phyloP scores from a whole-genome alignment of 345 rosid species.

The Ailanthus altissimus region DNA sequence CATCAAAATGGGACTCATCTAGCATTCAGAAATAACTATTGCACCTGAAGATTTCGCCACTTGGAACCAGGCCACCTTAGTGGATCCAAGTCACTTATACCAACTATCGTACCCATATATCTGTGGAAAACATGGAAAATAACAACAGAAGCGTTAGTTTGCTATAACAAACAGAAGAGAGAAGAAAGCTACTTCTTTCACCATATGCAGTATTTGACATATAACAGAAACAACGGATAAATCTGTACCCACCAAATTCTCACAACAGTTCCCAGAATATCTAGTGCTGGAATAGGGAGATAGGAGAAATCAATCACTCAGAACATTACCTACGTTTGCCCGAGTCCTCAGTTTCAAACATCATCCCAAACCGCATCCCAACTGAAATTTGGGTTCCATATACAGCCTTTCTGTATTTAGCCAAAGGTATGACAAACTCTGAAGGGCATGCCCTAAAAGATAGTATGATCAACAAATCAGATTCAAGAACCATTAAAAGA shows the following conservation, averaged over 20 bases:
- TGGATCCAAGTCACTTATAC: slow-evolving; percentile 83
- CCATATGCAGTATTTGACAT: background rate
- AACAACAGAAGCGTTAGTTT: background rate
- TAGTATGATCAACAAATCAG: background rate
- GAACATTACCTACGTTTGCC: slow-evolving; percentile 77
- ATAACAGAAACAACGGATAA: background rate
- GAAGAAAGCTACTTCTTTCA: background rate
- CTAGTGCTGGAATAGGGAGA: slow-evolving; percentile 5
- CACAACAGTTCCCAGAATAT: background rate
- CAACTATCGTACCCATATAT: slow-evolving; percentile 96
- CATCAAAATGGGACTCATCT: background rate
- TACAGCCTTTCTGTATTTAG: slow-evolving; percentile 78
- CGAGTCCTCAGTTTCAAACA: slow-evolving; percentile 98
- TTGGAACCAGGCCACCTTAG: slow-evolving; percentile 97
- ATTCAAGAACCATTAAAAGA: background rate
- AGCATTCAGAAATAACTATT: slow-evolving; percentile 15
- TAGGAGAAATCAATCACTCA: background rate
- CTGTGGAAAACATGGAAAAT: slow-evolving; percentile 37
- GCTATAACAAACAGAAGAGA: background rate
- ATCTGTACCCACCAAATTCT: background rate
- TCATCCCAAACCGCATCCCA: slow-evolving; percentile 99
- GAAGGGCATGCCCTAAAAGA: slow-evolving; percentile 88
- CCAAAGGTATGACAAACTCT: slow-evolving; percentile 86
- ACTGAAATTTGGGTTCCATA: slow-evolving; percentile 82
- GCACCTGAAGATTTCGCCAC: slow-evolving; percentile 97